Evolutionary conservation across 306 rosid species (phyloP), one percentile per base, ranked within the genome.

Genomic region (Parietaria judaica): DNA sequence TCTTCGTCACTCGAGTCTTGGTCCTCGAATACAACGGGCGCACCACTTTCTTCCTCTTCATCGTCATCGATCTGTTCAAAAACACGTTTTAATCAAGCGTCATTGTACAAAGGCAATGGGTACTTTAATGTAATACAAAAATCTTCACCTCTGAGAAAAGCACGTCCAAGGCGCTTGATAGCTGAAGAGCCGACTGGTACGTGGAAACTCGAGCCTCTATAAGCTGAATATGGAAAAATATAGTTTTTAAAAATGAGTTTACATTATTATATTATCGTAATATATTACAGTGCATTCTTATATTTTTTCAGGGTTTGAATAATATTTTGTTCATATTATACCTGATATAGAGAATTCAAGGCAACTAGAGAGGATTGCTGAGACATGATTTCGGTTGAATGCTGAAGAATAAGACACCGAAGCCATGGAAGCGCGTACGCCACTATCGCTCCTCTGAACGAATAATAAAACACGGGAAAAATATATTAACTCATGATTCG

Each of bases 261-360:
- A 13, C 36, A 11, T n/a, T 16, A 64, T 55, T 11, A 14, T 34
- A 8, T 14, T 6, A 0, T 23, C 31, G 31, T 23, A 23, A 1
- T 23, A 23, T 23, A 23, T 23, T 23, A 23, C 31, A 23, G 31
- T 23, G 31, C 31, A 23, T 23, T 23, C 31, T 23, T 23, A 23
- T 23, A 23, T 23, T 23, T 23, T 23, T 23, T 23, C 31, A n/a
- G 3, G 6, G 36, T 34, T 35, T 49, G 36, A 23, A 35, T 43
- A 73, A 54, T 35, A 11, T 53, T 17, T 53, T 41, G 9, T 8
- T 4, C 46, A 23, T 23, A 23, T 35, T 56, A 59, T 67, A 90
- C 97, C 84, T 84, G 94, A 82, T 75, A 82, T 70, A 90, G 67
- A 37, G 95, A 90, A 71, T 90, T 90, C 67, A 86, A 78, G 54